Evolutionary conservation across 345 rosid genomes (phyloP), one percentile per base, ranked within the genome.

Genomic region (Hevea brasiliensis): DNA sequence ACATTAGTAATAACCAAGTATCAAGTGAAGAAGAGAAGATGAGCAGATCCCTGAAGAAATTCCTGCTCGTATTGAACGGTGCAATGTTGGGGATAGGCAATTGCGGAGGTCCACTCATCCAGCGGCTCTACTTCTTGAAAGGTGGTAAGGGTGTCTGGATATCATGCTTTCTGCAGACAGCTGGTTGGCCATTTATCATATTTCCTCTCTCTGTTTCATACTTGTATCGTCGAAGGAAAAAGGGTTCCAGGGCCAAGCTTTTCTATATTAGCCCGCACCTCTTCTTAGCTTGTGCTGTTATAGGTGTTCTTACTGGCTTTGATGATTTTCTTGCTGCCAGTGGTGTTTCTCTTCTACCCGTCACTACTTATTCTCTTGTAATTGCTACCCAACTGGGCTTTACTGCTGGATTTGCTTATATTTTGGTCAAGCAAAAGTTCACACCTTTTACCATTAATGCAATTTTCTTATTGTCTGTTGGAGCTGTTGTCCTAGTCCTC

Each of bases 61-160:
- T 48, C 29, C 45, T 74, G 73, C 82, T 79, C 1, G 12, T 54
- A 53, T 40, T 67, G 65, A 79, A 79, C 54, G 70, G 69, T 65
- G n/a, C 50, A 51, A 48, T 74, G 82, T 48, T 79, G 32, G 76
- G 55, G 8, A 7, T 77, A 10, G 76, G 75, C 40, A 58, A 71
- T 27, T 57, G 69, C 20, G 77, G 80, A 15, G 82, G 79, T 17
- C 84, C 84, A 12, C 81, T 81, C 9, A 32, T 81, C 14, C 40
- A 12, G 50, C 75, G 75, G 7, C 80, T 76, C 47, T 71, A 70
- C 71, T 76, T 71, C 53, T 50, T 71, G 61, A 75, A 81, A 29
- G 81, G 84, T 0, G 81, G 79, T 17, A 78, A 78, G 37, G 66
- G 75, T 0, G 75, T 75, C 12, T 81, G 81, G 84, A 56, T 64